Conservation (phyloP, 148 eudicot genomes). For the Linanthus parryae region DNA sequence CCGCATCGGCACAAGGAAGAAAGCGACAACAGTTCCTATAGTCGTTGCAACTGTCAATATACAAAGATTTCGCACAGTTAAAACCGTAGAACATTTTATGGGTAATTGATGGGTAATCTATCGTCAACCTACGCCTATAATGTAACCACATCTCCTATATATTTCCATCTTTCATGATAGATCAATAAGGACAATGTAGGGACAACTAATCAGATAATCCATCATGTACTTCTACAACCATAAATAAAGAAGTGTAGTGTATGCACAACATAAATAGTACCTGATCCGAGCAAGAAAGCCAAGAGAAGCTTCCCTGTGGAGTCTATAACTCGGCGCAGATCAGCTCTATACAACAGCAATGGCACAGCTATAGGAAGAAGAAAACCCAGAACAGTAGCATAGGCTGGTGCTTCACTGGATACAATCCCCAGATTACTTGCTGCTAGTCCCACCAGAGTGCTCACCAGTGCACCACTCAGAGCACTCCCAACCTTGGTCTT, state of each 20-base stretch:
- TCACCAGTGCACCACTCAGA: constrained; percentile 73
- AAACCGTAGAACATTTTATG: background rate
- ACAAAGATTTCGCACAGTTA: background rate
- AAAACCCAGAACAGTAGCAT: constrained; percentile 46
- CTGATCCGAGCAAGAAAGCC: constrained; percentile 91
- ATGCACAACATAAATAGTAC: constrained; percentile 14
- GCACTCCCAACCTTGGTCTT: constrained; percentile 75
- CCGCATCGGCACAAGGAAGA: constrained; percentile 74
- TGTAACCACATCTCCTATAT: background rate
- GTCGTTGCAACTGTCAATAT: constrained; percentile 64
- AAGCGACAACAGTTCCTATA: constrained; percentile 77
- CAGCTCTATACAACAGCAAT: constrained; percentile 74
- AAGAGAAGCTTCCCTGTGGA: constrained; percentile 68
- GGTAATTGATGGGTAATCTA: background rate
- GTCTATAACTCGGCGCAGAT: constrained; percentile 47
- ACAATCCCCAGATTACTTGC: constrained; percentile 74
- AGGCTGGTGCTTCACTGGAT: constrained; percentile 64
- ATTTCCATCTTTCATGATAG: background rate
- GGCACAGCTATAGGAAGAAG: constrained; percentile 76
- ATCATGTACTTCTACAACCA: background rate
- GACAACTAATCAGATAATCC: background rate
- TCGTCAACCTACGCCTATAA: background rate
- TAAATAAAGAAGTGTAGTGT: background rate
- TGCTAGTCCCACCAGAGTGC: constrained; percentile 67
- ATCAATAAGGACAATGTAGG: background rate